Conservation (phyloP, 768 basidiomycete species). For the Gelatoporia subvermispora region DNA sequence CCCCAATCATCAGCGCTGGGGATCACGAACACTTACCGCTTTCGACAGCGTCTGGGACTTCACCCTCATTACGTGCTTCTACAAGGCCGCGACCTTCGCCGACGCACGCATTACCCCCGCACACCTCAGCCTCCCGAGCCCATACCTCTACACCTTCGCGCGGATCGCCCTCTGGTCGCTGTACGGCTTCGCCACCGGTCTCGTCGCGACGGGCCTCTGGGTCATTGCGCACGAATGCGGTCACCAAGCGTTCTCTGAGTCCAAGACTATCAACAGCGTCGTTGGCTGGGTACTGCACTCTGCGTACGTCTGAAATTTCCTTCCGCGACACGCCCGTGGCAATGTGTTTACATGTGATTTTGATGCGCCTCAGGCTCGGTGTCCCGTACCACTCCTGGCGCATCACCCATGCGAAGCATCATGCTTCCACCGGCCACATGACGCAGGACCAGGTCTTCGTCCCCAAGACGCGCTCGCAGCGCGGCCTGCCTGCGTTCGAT, state of each 20-base stretch:
- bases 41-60: conserved; percentile 65
- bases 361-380: conserved; percentile 52
- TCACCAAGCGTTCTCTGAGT: conserved; percentile 94
- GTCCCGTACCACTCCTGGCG: conserved; percentile 98
- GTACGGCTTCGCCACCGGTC: conserved; percentile 78
- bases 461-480: conserved; percentile 77
- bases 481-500: conserved; percentile 61
- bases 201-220: conserved; percentile 92
- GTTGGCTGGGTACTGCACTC: conserved; percentile 94
- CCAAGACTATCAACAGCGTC: conserved; percentile 84
- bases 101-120: conserved; percentile 59
- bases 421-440: conserved; percentile 91
- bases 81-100: conserved; percentile 60
- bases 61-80: conserved; percentile 60
- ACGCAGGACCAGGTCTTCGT: conserved; percentile 96
- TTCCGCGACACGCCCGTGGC: not conserved
- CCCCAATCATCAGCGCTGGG: conserved; percentile 10
- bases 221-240: conserved; percentile 93
- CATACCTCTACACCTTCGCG: conserved; percentile 56
- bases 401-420: conserved; percentile 91
- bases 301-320: conserved; percentile 42
- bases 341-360: conserved; percentile 19
- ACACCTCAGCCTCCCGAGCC: conserved; percentile 50
- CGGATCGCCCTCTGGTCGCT: conserved; percentile 70
- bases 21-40: conserved; percentile 3